Percentiles rank a stretch among this genome's conserved stretches.
Evolutionary conservation across 192 early-diverging fungal genomes (phyloP).

Genomic region (Kickxella alabastrina): DNA sequence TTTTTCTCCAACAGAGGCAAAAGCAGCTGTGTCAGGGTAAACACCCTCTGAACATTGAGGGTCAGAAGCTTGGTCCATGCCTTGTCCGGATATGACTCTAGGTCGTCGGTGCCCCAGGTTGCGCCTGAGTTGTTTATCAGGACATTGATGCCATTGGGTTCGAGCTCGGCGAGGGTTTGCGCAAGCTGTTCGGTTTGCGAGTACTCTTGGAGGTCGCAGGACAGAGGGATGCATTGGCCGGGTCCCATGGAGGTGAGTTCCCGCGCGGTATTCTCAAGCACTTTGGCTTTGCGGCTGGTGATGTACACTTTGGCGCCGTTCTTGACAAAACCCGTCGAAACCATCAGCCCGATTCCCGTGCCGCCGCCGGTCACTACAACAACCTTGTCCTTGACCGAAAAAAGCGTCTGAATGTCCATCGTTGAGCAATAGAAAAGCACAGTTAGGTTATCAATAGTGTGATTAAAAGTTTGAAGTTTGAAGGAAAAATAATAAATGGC

Average conservation of each 20-base stretch:
- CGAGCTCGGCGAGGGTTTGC: constrained; percentile 53
- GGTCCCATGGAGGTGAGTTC: constrained; percentile 66
- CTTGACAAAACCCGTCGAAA: constrained; percentile 67
- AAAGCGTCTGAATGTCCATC: constrained; percentile 58
- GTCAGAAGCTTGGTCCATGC: constrained; percentile 78
- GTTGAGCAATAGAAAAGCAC: not conserved
- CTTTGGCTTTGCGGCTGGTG: constrained; percentile 67
- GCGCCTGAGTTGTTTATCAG: constrained; percentile 87
- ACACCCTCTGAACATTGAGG: constrained; percentile 79
- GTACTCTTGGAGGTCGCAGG: constrained; percentile 66
- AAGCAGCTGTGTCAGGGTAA: constrained; percentile 71
- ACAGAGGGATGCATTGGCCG: constrained; percentile 69
- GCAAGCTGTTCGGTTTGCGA: constrained; percentile 58
- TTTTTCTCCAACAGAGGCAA: constrained; percentile 65
- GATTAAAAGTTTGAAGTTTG: too few relatives aligned
- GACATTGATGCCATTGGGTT: constrained; percentile 65
- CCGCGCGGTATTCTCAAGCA: constrained; percentile 58
- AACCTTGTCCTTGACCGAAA: constrained; percentile 71
- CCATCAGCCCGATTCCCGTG: constrained; percentile 56
- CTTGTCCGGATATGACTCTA: constrained; percentile 57
- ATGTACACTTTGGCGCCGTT: constrained; percentile 93
- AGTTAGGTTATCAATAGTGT: too few relatives aligned
- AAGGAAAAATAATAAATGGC: too few relatives aligned
- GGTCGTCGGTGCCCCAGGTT: constrained; percentile 21
- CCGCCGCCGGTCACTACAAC: constrained; percentile 79